Evolutionary conservation across 1,139 yeast genomes (phyloP).

Genomic region (Protomyces inundatus): DNA sequence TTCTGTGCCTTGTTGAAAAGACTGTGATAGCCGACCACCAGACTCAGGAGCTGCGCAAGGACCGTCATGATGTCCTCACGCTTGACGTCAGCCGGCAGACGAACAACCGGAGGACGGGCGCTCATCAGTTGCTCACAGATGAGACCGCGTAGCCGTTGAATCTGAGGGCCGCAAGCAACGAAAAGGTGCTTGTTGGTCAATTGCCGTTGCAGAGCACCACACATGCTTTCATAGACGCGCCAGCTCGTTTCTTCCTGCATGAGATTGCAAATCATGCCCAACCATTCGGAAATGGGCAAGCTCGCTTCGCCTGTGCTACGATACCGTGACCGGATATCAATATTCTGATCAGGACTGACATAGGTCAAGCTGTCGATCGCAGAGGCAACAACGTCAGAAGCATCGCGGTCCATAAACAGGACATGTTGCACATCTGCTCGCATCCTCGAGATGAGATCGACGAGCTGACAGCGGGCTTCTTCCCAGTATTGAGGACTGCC

Average conservation of each 20-base stretch:
- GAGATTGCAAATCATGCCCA: constrained; percentile 34
- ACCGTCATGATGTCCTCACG: constrained; percentile 65
- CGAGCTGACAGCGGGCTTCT: constrained; percentile 5
- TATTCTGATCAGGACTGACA: constrained; percentile 6
- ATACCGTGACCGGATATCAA: neutral
- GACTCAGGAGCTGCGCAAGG: constrained; percentile 48
- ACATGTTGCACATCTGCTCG: constrained; percentile 6
- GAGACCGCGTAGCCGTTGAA: constrained; percentile 47
- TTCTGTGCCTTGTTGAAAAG: constrained; percentile 57
- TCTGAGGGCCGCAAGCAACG: constrained; percentile 44
- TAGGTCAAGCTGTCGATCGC: neutral
- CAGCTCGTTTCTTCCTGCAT: constrained; percentile 47
- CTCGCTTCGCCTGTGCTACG: neutral
- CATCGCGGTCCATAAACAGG: constrained; percentile 3
- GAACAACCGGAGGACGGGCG: constrained; percentile 35
- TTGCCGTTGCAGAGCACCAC: constrained; percentile 71
- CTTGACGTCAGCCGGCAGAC: constrained; percentile 48
- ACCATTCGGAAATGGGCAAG: neutral
- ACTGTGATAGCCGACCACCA: constrained; percentile 62
- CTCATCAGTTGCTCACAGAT: constrained; percentile 54
- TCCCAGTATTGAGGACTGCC: neutral
- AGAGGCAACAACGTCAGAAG: neutral
- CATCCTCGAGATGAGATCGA: constrained; percentile 4
- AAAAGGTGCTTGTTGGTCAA: constrained; percentile 59
- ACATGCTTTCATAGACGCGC: constrained; percentile 63